phyloP scores from a whole-genome alignment of 1,284 basidiomycete genomes.

The Malassezia japonica region DNA sequence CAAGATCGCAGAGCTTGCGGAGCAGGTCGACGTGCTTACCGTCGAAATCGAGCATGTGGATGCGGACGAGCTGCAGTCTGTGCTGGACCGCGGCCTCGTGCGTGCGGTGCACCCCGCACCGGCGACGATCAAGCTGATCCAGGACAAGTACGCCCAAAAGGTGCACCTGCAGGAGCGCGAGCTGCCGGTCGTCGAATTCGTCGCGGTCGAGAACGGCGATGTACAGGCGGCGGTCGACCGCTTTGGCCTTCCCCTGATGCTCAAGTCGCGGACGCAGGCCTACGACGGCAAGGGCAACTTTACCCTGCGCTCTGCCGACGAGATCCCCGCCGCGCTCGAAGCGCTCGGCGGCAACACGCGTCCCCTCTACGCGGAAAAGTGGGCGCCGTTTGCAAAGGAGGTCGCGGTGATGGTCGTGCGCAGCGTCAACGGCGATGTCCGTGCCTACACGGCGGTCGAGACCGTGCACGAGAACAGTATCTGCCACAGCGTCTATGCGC shows the following conservation, averaged over 20 bases:
- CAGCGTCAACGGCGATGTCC: constrained; percentile 58
- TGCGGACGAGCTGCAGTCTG: constrained; percentile 58
- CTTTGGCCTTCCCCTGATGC: constrained; percentile 83
- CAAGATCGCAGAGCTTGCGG: constrained; percentile 71
- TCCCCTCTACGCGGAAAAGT: constrained; percentile 80
- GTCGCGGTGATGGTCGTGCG: constrained; percentile 97
- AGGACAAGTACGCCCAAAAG: constrained; percentile 92
- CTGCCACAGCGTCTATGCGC: constrained; percentile 84
- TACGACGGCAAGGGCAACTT: constrained; percentile 96
- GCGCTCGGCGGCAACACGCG: constrained; percentile 47
- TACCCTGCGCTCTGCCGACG: constrained; percentile 57
- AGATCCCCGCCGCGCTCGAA: constrained; percentile 59
- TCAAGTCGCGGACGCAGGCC: constrained; percentile 85
- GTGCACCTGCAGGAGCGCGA: constrained; percentile 52
- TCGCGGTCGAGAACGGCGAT: constrained; percentile 22
- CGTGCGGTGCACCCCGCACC: constrained; percentile 71
- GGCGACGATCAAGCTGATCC: constrained; percentile 73
- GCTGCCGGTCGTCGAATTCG: constrained; percentile 66
- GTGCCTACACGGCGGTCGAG: constrained; percentile 84
- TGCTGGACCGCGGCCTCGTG: constrained; percentile 41
- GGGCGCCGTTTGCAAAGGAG: constrained; percentile 80
- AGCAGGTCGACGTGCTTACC: constrained; percentile 76
- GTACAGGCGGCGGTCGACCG: constrained; percentile 30
- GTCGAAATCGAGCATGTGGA: constrained; percentile 98
- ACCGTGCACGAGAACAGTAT: constrained; percentile 91